Conservation (phyloP, 805 yeast genomes). For the Starmerella cellae region DNA sequence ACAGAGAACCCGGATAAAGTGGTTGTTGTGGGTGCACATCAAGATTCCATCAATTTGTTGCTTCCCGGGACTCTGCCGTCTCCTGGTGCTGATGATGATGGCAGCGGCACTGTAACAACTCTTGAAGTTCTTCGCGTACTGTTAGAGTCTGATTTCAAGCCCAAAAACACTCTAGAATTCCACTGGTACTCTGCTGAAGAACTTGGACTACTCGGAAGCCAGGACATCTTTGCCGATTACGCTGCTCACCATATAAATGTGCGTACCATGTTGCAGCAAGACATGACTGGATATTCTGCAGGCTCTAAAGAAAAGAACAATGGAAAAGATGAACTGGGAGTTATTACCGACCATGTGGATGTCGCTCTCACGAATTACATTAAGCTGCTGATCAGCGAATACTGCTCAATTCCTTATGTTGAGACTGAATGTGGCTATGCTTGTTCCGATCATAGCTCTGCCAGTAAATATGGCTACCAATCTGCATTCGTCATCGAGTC, state of each 20-base stretch:
- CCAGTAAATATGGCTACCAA: slow-evolving; percentile 71
- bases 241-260: slow-evolving; percentile 37
- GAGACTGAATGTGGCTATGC: slow-evolving; percentile 83
- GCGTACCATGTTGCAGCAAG: slow-evolving; percentile 81
- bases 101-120: slow-evolving; percentile 71
- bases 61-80: slow-evolving; percentile 58
- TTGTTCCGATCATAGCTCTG: slow-evolving; percentile 87
- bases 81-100: slow-evolving; percentile 95
- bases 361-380: slow-evolving; percentile 44
- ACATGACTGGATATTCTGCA: slow-evolving; percentile 74
- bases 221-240: slow-evolving; percentile 56
- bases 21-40: slow-evolving; percentile 79
- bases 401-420: slow-evolving; percentile 53
- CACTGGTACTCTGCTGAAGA: slow-evolving; percentile 96
- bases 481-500: slow-evolving; percentile 72
- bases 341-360: slow-evolving; percentile 59
- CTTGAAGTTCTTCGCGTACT: slow-evolving; percentile 63
- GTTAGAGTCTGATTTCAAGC: slow-evolving; percentile 34
- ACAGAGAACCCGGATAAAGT: slow-evolving; percentile 32
- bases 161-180: slow-evolving; percentile 70
- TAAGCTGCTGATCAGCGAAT: slow-evolving; percentile 45
- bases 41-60: slow-evolving; percentile 65
- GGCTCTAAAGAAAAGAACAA: slow-evolving; percentile 29
- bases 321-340: slow-evolving; percentile 58
- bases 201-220: slow-evolving; percentile 77